Base-by-base conservation (phyloP, 2,329 filamentous ascomycete species). In the Ascochyta fabae region DNA sequence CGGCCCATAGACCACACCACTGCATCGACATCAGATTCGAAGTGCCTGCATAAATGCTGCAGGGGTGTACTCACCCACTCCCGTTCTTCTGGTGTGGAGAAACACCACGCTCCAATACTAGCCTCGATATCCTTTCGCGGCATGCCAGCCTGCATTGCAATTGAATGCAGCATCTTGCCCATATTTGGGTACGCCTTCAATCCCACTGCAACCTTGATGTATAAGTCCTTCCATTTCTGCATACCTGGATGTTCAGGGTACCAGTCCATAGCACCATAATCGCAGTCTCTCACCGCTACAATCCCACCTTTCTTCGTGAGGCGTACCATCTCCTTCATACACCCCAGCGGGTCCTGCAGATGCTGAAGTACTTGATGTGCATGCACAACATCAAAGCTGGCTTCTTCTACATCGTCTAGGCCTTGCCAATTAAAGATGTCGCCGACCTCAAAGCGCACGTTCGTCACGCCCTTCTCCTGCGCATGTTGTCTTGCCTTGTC, bases 301-400 rank as follows among this genome's bases (percentile, higher is more conserved):
- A 86, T 73, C 2, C 84, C 85, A 3, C 81, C 82, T 6, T 72
- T 69, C 62, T 83, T 84, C 22, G 77, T 72, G 1, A 87, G 81
- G 0, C 82, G 78, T 12, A 79, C 76, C 81, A 87, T 84, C 63
- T 85, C 82, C 22, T 73, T 70, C 54, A 87, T 68, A 3, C 82
- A 80, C 2, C 70, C 65, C 0, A 83, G 70, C 0, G 84, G 84
- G 56, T 83, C 76, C 22, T 74, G 69, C 4, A 87, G 72, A 68
- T 88, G 85, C 59, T 82, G 79, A 9, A 88, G 74, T 3, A 87
- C 80, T 65, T 87, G 84, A 62, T 86, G 83, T 23, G 79, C 80
- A 62, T 83, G 81, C 6, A 87, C 84, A n/a, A 88, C 69, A 61
- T 88, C 86, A 58, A 87, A 88, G 3, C 75, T 67, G 26, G 58